A percentile compares a stretch with the other conserved stretches of the same genome.
These are phyloP conservation scores for Leucogyrophana mollusca DNA, from an alignment of 768 basidiomycete genomes.

Conservation along the genomic window DNA sequence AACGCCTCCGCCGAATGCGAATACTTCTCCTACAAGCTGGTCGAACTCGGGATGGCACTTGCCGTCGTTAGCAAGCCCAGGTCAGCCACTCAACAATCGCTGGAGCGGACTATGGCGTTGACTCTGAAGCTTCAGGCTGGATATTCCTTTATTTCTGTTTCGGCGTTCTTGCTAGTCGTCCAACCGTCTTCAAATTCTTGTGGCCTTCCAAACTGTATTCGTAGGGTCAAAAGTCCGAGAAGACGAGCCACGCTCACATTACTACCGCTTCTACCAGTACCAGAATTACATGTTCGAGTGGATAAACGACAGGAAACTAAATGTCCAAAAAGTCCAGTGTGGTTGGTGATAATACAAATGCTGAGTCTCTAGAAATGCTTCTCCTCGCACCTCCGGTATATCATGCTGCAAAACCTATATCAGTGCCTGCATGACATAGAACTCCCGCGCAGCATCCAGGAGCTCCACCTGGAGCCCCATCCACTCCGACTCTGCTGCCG, in stretches of 20 bases:
- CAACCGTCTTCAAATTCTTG: too few species aligned
- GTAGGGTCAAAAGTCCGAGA: too few species aligned
- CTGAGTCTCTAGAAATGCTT: background rate
- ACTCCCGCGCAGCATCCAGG: slow-evolving; percentile 28
- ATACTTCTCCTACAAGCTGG: background rate
- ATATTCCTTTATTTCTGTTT: too few species aligned
- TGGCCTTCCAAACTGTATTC: too few species aligned
- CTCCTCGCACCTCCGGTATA: background rate
- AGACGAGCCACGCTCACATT: too few species aligned
- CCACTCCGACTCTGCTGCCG: slow-evolving; percentile 59
- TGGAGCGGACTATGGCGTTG: slow-evolving; percentile 25
- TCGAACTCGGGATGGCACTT: slow-evolving; percentile 21
- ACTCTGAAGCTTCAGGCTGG: too few species aligned
- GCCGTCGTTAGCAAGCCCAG: slow-evolving; percentile 11
- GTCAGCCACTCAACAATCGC: slow-evolving; percentile 5
- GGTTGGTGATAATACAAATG: background rate
- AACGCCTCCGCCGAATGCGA: background rate
- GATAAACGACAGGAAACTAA: too few species aligned
- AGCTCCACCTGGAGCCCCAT: slow-evolving; percentile 27
- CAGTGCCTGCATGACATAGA: slow-evolving; percentile 32
- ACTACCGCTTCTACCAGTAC: too few species aligned
- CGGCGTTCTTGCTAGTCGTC: too few species aligned
- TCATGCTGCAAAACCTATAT: too few species aligned
- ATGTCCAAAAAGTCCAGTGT: background rate
- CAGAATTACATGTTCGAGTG: too few species aligned